These are phyloP conservation scores for Malassezia japonica DNA, from an alignment of 1,284 basidiomycete genomes.

Conservation along the genomic window DNA sequence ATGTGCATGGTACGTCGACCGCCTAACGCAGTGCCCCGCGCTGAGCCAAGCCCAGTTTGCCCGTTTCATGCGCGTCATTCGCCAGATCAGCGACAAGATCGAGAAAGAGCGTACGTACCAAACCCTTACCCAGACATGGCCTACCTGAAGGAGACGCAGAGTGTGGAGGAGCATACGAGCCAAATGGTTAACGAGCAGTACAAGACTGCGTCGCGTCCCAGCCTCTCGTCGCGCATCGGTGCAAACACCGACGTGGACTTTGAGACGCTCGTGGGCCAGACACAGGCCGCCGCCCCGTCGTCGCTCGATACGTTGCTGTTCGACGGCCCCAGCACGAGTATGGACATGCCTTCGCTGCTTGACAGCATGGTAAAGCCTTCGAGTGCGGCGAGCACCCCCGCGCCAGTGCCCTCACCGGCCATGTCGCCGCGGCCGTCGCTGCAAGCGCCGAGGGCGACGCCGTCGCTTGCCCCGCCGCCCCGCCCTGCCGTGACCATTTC, in stretches of 20 bases:
- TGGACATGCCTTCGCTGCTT: not conserved
- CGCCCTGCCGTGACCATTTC: too few species aligned
- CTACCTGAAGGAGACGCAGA: constrained; percentile 23
- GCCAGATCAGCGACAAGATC: constrained; percentile 61
- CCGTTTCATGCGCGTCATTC: constrained; percentile 51
- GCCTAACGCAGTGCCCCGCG: constrained; percentile 45
- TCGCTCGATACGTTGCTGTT: too few species aligned
- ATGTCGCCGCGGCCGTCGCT: too few species aligned
- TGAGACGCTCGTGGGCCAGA: constrained; percentile 36
- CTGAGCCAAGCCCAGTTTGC: constrained; percentile 80
- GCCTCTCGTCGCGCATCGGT: constrained; percentile 16
- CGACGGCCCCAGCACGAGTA: too few species aligned
- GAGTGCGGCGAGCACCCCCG: too few species aligned
- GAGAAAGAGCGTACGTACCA: constrained; percentile 57
- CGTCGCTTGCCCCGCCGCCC: not conserved
- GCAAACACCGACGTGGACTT: constrained; percentile 40
- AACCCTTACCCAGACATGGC: constrained; percentile 11
- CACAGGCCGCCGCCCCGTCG: not conserved
- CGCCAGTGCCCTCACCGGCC: too few species aligned
- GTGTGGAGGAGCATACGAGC: constrained; percentile 25
- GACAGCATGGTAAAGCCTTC: not conserved
- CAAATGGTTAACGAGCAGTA: not conserved
- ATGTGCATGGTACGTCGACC: constrained; percentile 29
- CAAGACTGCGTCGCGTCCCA: not conserved
- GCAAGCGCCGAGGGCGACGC: not conserved